Base-by-base conservation (phyloP, 208 protist species). In the Phytomonas sp. region DNA sequence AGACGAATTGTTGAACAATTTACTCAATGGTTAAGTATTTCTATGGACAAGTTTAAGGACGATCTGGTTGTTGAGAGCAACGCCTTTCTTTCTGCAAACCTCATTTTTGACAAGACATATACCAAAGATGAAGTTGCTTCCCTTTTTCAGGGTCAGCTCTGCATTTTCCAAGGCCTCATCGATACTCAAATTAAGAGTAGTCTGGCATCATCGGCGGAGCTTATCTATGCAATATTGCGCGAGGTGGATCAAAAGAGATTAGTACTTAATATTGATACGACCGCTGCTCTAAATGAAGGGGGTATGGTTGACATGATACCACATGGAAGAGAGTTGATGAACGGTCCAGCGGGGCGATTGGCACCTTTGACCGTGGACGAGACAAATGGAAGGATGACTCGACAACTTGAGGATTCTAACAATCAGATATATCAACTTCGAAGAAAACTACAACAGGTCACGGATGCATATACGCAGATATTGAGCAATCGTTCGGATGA, bases 391-490 rank as follows among this genome's bases (percentile, higher is more conserved):
- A 83, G 87, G 82, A 84, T 83, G 7, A 72, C 75, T 3, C 71
- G 74, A 49, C 87, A 88, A 66, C 80, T 93, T n/a, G 77, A 72
- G 7, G 87, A 93, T 69, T 80, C 82, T 29, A 85, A 87, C 75
- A 76, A 69, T n/a, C 84, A 89, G 73, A 79, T 93, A 64, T 78
- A 73, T 4, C 77, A 84, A 31, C 77, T 93, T 23, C 84, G 79
- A 72, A 61, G 42, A 61, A 88, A 93, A 74, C 73, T 93, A 56
- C 83, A 84, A 67, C 78, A 79, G 64, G 75, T 90, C 26, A 82
- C 78, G 14, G 84, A 89, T 56, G 79, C 73, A 31, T 88, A 90
- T 70, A 79, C 82, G 32, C 72, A 76, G 31, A 80, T 87, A 60
- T 88, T 88, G 84, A 66, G 33, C 32, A 75, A 75, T 11, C 79